phyloP scores from a whole-genome alignment of 306 rosid genomes.

The Delonix regia region DNA sequence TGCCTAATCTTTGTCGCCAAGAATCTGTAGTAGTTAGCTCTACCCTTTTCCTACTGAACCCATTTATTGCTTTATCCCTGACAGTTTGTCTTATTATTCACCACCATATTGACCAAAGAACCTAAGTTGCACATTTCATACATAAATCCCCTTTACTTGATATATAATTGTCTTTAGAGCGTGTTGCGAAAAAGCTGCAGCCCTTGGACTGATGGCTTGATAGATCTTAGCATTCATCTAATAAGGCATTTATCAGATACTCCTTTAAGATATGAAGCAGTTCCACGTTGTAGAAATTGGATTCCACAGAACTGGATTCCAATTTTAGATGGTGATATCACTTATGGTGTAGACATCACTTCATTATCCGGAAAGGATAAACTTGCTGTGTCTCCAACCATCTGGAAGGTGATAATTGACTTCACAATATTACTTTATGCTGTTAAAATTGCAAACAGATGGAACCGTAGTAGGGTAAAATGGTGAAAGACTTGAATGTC shows the following conservation, averaged over 20 bases:
- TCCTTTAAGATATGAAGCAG: not conserved
- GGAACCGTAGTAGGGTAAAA: too few species aligned
- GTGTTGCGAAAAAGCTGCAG: not conserved
- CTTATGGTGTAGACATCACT: not conserved
- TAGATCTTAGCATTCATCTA: not conserved
- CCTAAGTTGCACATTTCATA: too few species aligned
- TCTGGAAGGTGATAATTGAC: not conserved
- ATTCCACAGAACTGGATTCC: not conserved
- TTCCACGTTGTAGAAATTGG: not conserved
- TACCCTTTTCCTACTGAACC: not conserved
- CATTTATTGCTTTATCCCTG: not conserved
- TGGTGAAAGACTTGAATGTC: not conserved
- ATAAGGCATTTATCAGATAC: not conserved
- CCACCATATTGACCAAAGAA: too few species aligned
- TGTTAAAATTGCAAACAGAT: not conserved
- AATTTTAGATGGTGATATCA: not conserved
- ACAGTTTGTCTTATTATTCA: too few species aligned
- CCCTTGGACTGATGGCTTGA: not conserved
- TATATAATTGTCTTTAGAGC: not conserved
- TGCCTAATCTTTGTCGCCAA: not conserved
- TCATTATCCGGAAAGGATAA: not conserved
- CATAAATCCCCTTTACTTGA: too few species aligned
- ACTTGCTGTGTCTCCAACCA: not conserved
- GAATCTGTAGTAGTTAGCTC: not conserved
- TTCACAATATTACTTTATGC: not conserved